Conservation (phyloP, 352 stramenopile species). For the Phytophthora brassicae region DNA sequence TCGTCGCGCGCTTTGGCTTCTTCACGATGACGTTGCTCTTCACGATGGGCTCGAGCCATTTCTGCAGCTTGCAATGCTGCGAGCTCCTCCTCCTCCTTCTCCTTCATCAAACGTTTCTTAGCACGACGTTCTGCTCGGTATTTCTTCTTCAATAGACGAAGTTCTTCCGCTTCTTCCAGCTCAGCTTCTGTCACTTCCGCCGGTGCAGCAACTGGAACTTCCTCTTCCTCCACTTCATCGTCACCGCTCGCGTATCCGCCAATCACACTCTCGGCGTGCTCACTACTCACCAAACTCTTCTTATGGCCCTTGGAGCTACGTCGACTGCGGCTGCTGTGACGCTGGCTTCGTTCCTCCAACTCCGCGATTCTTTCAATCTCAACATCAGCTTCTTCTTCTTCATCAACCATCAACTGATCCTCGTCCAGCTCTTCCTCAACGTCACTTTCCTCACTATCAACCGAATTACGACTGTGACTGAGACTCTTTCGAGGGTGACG, state of each 20-base stretch:
- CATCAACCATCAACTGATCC: slow-evolving; percentile 25
- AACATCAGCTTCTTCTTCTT: too few species aligned
- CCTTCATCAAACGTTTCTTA: slow-evolving; percentile 37
- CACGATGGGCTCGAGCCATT: slow-evolving; percentile 38
- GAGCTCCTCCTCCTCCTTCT: slow-evolving; percentile 43
- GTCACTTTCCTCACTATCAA: slow-evolving; percentile 27
- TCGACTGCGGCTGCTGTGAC: slow-evolving; percentile 26
- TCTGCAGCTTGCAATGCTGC: slow-evolving; percentile 37
- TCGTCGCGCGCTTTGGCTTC: slow-evolving; percentile 41
- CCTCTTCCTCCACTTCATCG: slow-evolving; percentile 15
- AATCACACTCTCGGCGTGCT: slow-evolving; percentile 18
- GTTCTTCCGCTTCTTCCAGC: slow-evolving; percentile 31
- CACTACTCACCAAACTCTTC: slow-evolving; percentile 35
- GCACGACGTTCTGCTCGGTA: slow-evolving; percentile 41
- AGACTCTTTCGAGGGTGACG: slow-evolving; percentile 47
- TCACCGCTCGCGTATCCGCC: slow-evolving; percentile 20
- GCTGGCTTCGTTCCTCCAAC: slow-evolving; percentile 18
- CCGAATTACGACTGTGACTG: slow-evolving; percentile 16
- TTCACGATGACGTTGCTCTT: slow-evolving; percentile 43
- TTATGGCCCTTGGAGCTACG: slow-evolving; percentile 30
- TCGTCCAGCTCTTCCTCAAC: slow-evolving; percentile 26
- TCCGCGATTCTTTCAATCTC: slow-evolving; percentile 16
- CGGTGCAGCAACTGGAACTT: not conserved
- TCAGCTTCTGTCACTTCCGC: slow-evolving; percentile 8
- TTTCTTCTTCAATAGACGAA: slow-evolving; percentile 38